Percentiles rank a stretch among this genome's conserved stretches.
These are phyloP conservation scores for Pythium phragmiticola DNA, from an alignment of 352 stramenopile genomes.

Conservation along the genomic window DNA sequence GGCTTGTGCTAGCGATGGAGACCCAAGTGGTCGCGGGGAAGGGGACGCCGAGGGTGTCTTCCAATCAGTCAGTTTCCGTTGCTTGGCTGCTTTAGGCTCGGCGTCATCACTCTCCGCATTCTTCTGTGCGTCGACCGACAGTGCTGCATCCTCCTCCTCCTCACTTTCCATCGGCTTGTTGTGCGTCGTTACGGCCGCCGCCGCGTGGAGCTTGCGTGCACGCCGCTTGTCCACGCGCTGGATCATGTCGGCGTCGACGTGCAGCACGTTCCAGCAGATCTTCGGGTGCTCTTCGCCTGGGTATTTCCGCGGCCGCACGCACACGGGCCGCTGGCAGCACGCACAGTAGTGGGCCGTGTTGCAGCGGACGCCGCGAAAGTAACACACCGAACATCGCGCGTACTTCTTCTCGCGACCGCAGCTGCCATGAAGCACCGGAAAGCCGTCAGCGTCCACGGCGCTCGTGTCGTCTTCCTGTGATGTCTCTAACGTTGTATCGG, in stretches of 20 bases:
- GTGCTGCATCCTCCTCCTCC: slow-evolving; percentile 6
- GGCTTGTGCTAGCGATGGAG: background rate
- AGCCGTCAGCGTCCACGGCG: slow-evolving; percentile 44
- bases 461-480: background rate
- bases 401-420: slow-evolving; percentile 73
- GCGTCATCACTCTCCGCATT: background rate
- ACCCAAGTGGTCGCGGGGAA: background rate
- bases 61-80: background rate
- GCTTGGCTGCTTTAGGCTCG: background rate
- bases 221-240: slow-evolving; percentile 74
- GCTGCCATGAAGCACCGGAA: slow-evolving; percentile 55
- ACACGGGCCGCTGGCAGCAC: slow-evolving; percentile 72
- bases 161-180: slow-evolving; percentile 9
- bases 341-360: slow-evolving; percentile 70
- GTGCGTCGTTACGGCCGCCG: slow-evolving; percentile 1
- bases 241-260: slow-evolving; percentile 76
- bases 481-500: background rate
- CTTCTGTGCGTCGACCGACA: background rate
- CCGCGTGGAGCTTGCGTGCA: slow-evolving; percentile 43
- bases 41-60: background rate
- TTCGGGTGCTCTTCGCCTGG: slow-evolving; percentile 66
- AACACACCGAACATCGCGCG: slow-evolving; percentile 69
- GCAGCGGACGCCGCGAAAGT: slow-evolving; percentile 63
- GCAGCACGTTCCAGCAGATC: slow-evolving; percentile 81
- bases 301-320: slow-evolving; percentile 63